Conservation (phyloP, 306 rosid genomes). For the Sechiopsis laciniata region DNA sequence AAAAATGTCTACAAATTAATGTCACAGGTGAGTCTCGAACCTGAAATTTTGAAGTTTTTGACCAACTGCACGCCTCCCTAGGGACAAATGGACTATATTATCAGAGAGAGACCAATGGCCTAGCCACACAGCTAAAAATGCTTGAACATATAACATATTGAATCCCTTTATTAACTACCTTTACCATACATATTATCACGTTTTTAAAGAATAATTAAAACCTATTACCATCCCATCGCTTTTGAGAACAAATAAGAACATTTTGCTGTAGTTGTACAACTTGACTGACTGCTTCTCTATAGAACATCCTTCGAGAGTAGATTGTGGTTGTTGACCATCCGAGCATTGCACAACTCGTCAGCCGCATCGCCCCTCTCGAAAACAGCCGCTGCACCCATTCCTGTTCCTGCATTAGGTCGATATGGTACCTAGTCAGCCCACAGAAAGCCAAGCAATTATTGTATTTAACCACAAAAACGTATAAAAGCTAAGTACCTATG, state of each 20-base stretch:
- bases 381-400: conserved; percentile 99
- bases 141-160: background rate
- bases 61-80: too few species aligned
- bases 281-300: conserved; percentile 28
- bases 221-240: background rate
- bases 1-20: too few species aligned
- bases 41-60: too few species aligned
- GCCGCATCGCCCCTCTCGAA: conserved; percentile 68
- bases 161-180: background rate
- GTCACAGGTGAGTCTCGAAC: too few species aligned
- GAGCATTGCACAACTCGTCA: conserved; percentile 81
- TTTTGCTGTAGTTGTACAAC: background rate
- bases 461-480: background rate
- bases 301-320: conserved; percentile 60
- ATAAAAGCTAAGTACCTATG: conserved; percentile 47
- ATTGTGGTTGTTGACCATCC: conserved; percentile 35
- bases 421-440: background rate
- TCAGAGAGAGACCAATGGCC: too few species aligned
- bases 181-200: background rate
- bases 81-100: too few species aligned
- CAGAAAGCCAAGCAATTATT: background rate
- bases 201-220: background rate
- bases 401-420: conserved; percentile 57
- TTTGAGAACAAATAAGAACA: background rate
- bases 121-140: background rate